Conservation (phyloP, 2,329 filamentous ascomycete species). For the Arthrinium puccinioides region DNA sequence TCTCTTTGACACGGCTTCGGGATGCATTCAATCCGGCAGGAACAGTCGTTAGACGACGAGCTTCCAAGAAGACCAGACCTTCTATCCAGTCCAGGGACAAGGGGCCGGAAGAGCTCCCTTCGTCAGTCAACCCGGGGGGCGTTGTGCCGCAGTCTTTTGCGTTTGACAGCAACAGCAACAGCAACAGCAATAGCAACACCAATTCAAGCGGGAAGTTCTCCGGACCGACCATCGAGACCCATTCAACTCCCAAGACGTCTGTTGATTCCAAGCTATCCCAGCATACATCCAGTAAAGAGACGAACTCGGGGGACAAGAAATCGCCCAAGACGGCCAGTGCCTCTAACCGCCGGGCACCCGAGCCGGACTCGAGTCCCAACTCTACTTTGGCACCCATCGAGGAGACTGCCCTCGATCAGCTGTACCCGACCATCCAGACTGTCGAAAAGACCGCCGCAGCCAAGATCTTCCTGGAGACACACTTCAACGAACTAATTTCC, state of each 20-base stretch:
- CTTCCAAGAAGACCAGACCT: constrained; percentile 28
- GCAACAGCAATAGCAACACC: constrained; percentile 14
- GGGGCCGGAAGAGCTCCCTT: constrained; percentile 14
- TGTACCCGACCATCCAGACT: constrained; percentile 40
- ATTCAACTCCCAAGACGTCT: constrained; percentile 29
- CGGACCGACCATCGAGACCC: constrained; percentile 15
- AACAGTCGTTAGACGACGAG: constrained; percentile 34
- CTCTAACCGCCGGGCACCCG: constrained; percentile 16
- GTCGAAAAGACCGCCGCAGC: constrained; percentile 73
- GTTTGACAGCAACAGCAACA: constrained; percentile 17
- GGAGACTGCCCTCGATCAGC: constrained; percentile 5
- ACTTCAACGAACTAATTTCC: constrained; percentile 66
- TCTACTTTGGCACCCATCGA: constrained; percentile 19
- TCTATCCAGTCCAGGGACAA: constrained; percentile 28
- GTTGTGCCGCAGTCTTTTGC: constrained; percentile 12
- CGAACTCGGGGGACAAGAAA: constrained; percentile 20
- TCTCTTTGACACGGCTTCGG: constrained; percentile 32
- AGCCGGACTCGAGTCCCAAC: constrained; percentile 16
- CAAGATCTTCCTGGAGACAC: constrained; percentile 80
- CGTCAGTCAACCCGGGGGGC: constrained; percentile 13
- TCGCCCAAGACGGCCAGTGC: constrained; percentile 12
- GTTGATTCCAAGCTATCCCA: constrained; percentile 32
- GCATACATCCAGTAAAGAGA: constrained; percentile 16
- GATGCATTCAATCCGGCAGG: constrained; percentile 27
- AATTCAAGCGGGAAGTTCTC: constrained; percentile 20